Evolutionary conservation across 2,329 filamentous ascomycete genomes (phyloP).

Genomic region (Periconia digitata): DNA sequence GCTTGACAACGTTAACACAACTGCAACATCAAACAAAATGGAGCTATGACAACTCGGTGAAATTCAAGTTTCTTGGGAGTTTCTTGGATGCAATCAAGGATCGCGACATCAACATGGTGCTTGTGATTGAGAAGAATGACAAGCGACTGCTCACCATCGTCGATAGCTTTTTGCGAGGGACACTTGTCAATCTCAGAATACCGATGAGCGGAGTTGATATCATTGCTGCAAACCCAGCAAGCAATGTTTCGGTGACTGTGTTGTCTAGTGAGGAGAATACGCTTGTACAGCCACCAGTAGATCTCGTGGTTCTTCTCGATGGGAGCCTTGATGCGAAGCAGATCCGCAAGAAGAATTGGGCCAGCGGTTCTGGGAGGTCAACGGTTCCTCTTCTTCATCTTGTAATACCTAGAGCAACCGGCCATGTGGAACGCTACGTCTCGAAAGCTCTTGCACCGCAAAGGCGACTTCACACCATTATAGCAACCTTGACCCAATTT

Average conservation of each 20-base stretch:
- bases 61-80: conserved; percentile 33
- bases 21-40: conserved; percentile 25
- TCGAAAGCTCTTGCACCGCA: conserved; percentile 14
- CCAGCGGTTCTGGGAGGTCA: conserved; percentile 16
- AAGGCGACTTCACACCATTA: conserved; percentile 37
- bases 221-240: conserved; percentile 10
- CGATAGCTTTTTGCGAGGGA: conserved; percentile 27
- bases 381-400: conserved; percentile 40
- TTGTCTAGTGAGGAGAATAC: conserved; percentile 27
- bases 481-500: conserved; percentile 41
- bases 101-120: conserved; percentile 27
- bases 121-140: conserved; percentile 27
- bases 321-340: conserved; percentile 28
- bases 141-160: conserved; percentile 27
- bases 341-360: conserved; percentile 30
- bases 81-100: conserved; percentile 26
- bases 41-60: conserved; percentile 32
- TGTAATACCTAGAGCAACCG: conserved; percentile 45
- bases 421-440: conserved; percentile 49
- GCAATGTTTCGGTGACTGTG: conserved; percentile 37
- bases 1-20: conserved; percentile 13
- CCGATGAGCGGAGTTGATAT: conserved; percentile 20
- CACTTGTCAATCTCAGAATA: conserved; percentile 24
- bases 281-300: conserved; percentile 27
- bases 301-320: conserved; percentile 47